Conservation (phyloP, 1,284 basidiomycete genomes). For the Laetiporus sulphureus region DNA sequence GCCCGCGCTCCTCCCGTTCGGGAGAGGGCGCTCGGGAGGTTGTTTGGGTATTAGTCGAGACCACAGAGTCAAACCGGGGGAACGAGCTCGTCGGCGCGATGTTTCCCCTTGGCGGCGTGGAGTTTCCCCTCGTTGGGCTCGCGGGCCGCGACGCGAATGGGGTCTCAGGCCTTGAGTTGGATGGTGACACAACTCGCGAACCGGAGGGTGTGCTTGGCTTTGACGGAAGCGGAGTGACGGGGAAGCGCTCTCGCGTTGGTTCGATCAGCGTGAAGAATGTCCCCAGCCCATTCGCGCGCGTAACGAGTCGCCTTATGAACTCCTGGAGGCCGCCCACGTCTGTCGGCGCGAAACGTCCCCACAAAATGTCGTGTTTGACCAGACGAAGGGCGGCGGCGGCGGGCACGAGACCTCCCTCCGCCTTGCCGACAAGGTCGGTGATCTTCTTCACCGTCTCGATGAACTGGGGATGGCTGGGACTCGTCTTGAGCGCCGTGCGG, state of each 20-base stretch:
- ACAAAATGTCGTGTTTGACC: constrained; percentile 58
- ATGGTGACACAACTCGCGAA: constrained; percentile 7
- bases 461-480: constrained; percentile 43
- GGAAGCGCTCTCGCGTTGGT: constrained; percentile 50
- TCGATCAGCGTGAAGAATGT: constrained; percentile 61
- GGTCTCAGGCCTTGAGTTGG: constrained; percentile 20
- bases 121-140: background rate
- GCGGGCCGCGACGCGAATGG: constrained; percentile 7
- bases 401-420: constrained; percentile 50
- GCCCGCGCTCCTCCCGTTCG: background rate
- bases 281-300: constrained; percentile 58
- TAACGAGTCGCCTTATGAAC: constrained; percentile 43
- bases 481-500: constrained; percentile 36
- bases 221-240: constrained; percentile 42
- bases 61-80: background rate
- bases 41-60: constrained; percentile 1
- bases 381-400: constrained; percentile 50
- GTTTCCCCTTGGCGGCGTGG: too few species aligned
- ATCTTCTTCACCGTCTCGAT: constrained; percentile 28
- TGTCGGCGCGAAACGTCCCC: constrained; percentile 52
- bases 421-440: constrained; percentile 32
- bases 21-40: constrained; percentile 5
- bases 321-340: constrained; percentile 54
- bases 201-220: constrained; percentile 30
- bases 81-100: background rate